Evolutionary conservation across 129 eudicot species (phyloP), one percentile per base, ranked within the genome.

Genomic region (Smallanthus sonchifolius): DNA sequence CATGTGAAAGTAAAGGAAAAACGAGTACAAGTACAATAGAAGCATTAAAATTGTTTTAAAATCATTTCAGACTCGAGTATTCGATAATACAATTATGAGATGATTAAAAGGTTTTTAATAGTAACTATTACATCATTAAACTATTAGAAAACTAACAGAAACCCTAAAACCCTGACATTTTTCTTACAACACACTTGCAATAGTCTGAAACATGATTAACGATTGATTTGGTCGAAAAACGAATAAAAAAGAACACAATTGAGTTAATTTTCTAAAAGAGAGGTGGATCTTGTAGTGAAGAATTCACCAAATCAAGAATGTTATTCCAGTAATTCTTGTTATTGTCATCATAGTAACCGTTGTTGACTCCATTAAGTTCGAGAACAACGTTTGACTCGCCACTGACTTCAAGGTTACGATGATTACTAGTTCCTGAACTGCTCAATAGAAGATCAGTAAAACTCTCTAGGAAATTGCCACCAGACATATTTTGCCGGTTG

Each of bases 291-390:
- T 90, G 82, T 15, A 87, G 91, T 0, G 98, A 88, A 37, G 95
- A 84, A 75, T 88, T 86, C 75, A 87, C 85, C 81, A 76, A 76
- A 55, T 76, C 67, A 20, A 81, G 78, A 81, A 81, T 81, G 74
- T 75, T 81, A 44, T 81, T 81, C 98, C 98, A 93, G 35, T 93
- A 93, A 67, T 81, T 87, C 87, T 93, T 93, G 86, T 86, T 78
- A 70, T 93, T 87, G 75, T 93, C 97, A 14, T 64, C 85, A 43
- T 75, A 83, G 48, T 74, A 73, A 15, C 62, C 30, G 4, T 59
- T 67, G 60, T 48, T 70, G 19, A 39, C 79, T 19, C 69, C 71
- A 57, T 57, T 71, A 19, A 66, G 36, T 24, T 72, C 70, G 38
- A 70, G 77, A 64, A 48, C 79, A 56, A 56, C 76, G 54, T 72